These are phyloP conservation scores for Metarhizium rileyi DNA, from an alignment of 2,329 filamentous ascomycete genomes.

Conservation along the genomic window DNA sequence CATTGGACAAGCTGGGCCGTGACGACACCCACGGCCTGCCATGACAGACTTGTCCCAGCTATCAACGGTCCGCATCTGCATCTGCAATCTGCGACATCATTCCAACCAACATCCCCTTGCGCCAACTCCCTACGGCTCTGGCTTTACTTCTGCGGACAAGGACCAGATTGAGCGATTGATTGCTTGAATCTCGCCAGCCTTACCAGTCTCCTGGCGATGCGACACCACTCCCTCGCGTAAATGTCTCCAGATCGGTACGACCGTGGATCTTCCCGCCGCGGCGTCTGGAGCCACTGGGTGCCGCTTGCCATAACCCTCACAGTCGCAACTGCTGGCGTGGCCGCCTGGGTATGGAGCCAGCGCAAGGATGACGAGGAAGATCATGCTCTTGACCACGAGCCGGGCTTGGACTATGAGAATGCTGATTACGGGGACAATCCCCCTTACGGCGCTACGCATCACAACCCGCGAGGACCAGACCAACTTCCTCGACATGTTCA, in stretches of 20 bases:
- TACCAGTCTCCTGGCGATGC: slow-evolving; percentile 22
- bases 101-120: background rate
- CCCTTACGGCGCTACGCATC: slow-evolving; percentile 34
- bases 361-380: slow-evolving; percentile 65
- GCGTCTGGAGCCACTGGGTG: slow-evolving; percentile 75
- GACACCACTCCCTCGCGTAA: slow-evolving; percentile 22
- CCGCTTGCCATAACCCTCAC: slow-evolving; percentile 80
- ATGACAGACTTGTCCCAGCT: background rate
- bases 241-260: slow-evolving; percentile 54
- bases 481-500: slow-evolving; percentile 24
- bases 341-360: slow-evolving; percentile 91
- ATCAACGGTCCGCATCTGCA: background rate
- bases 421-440: slow-evolving; percentile 45
- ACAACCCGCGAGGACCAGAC: slow-evolving; percentile 20
- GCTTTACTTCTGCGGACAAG: background rate
- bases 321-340: slow-evolving; percentile 75
- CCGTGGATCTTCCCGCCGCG: slow-evolving; percentile 45
- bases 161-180: background rate
- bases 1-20: background rate
- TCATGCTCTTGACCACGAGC: slow-evolving; percentile 45
- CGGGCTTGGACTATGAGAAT: slow-evolving; percentile 36
- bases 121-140: background rate
- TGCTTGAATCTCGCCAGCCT: background rate
- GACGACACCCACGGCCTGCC: slow-evolving; percentile 6
- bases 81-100: slow-evolving; percentile 2